Base-by-base conservation (phyloP, 129 eudicot species). In the Arctium minus region DNA sequence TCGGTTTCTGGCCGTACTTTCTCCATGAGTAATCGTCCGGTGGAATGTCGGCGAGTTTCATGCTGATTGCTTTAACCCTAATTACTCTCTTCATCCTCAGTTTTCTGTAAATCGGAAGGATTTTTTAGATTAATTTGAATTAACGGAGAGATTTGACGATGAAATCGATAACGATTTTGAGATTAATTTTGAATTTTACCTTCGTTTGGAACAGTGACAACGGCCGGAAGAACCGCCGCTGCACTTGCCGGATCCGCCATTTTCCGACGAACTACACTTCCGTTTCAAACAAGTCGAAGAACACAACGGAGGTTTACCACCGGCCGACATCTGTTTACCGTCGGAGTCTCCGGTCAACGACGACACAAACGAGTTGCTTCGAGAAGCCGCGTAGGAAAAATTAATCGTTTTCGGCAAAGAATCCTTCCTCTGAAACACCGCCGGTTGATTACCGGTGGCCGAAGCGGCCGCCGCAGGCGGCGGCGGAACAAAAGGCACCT, bases 21-120 rank as follows among this genome's bases (percentile, higher is more conserved):
- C 98, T 87, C 98, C 98, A 95, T 0, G 98, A 95, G 88, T 92
- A 95, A 86, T 95, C 97, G 80, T 95, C 98, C 6, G 98, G 98
- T 37, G 98, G 98, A 64, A 95, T 95, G 77, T 94, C 98, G 3
- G 98, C 90, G 70, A 94, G 89, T 84, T 91, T 94, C 93, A 88
- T 77, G 82, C 98, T 92, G 75, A 95, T 92, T 17, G 97, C 98
- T 88, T 94, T 94, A 75, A 95, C 97, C 81, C 97, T 87, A 53
- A 89, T 84, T 17, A 89, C 93, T 81, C 92, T 92, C 88, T 91
- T 95, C 92, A 91, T 18, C 74, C 90, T 88, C 86, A 84, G 75
- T 76, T 92, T 95, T 80, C 97, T 92, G 81, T 67, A 53, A 29
- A 1, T 29, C 2, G 8, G 1, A 15, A 27, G 0, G 18, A 68